phyloP scores from a whole-genome alignment of 257 asterid species.

The Solanum pennellii region DNA sequence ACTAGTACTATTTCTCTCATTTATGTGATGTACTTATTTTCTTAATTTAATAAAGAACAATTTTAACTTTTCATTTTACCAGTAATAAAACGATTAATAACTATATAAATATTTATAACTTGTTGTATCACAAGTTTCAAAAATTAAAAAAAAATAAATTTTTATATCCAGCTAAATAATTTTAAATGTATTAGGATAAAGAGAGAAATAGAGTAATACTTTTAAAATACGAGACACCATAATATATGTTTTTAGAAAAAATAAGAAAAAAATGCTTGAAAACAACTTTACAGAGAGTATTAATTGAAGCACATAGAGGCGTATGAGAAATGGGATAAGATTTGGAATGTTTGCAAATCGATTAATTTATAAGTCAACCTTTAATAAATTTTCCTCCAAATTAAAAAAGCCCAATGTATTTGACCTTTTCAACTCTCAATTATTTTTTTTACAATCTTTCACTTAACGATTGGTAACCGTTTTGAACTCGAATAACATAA shows the following conservation, averaged over 20 bases:
- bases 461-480: rapidly evolving
- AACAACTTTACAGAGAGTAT: neutral
- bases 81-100: too few relatives aligned
- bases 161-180: neutral
- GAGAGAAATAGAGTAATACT: neutral
- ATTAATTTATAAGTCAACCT: neutral
- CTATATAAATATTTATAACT: neutral
- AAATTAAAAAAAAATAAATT: too few relatives aligned
- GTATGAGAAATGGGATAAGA: neutral
- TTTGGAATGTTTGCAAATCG: neutral
- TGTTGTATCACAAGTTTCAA: neutral
- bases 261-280: too few relatives aligned
- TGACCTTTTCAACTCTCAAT: neutral
- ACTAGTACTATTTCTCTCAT: neutral
- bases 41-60: too few relatives aligned
- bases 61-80: too few relatives aligned
- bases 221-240: neutral
- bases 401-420: neutral
- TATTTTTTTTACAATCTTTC: neutral
- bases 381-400: neutral
- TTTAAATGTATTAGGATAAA: neutral
- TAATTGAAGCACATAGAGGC: neutral
- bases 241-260: neutral
- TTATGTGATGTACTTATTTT: neutral
- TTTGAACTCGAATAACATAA: neutral